phyloP scores from a whole-genome alignment of 1,284 basidiomycete genomes.

The Ganoderma sp. region DNA sequence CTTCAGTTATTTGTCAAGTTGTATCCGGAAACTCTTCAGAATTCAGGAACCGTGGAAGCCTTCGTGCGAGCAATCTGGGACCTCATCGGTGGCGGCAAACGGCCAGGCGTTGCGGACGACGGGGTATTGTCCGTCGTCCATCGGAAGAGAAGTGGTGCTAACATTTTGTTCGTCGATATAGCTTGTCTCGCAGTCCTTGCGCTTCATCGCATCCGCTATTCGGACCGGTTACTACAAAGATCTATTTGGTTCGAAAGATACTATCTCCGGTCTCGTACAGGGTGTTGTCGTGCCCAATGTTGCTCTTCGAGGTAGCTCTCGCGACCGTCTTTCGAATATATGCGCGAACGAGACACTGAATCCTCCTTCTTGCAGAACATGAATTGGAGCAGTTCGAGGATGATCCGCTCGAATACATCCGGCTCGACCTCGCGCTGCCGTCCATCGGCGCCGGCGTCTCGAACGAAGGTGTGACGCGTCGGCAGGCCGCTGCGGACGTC shows the following conservation, averaged over 20 bases:
- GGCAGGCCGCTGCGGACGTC: slow-evolving; percentile 94
- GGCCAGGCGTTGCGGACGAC: slow-evolving; percentile 79
- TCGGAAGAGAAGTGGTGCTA: neutral
- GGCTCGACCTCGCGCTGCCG: slow-evolving; percentile 85
- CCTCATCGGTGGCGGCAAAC: slow-evolving; percentile 78
- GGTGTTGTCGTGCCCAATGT: slow-evolving; percentile 96
- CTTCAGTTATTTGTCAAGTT: slow-evolving; percentile 88
- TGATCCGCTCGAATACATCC: slow-evolving; percentile 94
- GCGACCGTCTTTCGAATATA: no score
- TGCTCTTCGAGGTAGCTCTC: slow-evolving; percentile 62
- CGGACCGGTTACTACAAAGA: slow-evolving; percentile 80
- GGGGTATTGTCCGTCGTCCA: slow-evolving; percentile 51
- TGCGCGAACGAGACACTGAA: neutral
- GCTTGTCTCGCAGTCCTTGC: slow-evolving; percentile 92
- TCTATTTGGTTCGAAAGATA: slow-evolving; percentile 76
- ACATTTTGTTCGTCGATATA: slow-evolving; percentile 38
- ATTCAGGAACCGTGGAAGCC: slow-evolving; percentile 72
- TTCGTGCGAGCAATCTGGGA: slow-evolving; percentile 95
- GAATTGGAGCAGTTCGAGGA: slow-evolving; percentile 98
- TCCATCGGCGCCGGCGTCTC: slow-evolving; percentile 47
- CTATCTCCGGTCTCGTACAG: slow-evolving; percentile 84
- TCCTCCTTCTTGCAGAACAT: slow-evolving; percentile 54
- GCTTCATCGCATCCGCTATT: slow-evolving; percentile 93
- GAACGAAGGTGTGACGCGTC: slow-evolving; percentile 71
- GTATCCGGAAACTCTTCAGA: slow-evolving; percentile 86